These are phyloP conservation scores for Penicillium simplicissimum DNA, from an alignment of 495 filamentous ascomycete genomes.

Conservation along the genomic window DNA sequence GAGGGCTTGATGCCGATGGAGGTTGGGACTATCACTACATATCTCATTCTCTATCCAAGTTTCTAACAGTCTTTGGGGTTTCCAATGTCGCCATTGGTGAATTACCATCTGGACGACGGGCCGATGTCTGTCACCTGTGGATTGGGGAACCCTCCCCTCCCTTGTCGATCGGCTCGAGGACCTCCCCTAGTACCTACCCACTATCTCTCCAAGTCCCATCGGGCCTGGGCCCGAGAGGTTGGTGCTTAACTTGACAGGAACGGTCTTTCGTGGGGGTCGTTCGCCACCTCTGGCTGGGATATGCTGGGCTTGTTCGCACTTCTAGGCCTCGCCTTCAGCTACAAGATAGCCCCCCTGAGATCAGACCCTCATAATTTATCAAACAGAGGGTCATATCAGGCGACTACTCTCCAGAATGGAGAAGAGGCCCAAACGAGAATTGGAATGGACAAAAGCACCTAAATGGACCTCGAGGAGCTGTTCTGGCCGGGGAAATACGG, in stretches of 20 bases:
- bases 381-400: background rate
- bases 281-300: background rate
- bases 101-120: background rate
- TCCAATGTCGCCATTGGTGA: background rate
- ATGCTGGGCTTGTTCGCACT: background rate
- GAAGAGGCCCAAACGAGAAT: background rate
- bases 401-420: background rate
- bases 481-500: constrained; percentile 13
- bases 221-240: background rate
- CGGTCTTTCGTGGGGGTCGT: constrained; percentile 1
- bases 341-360: constrained; percentile 25
- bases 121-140: background rate
- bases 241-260: background rate
- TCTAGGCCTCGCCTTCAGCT: constrained; percentile 9
- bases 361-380: constrained; percentile 24
- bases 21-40: background rate
- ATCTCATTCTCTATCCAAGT: background rate
- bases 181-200: background rate
- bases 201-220: background rate
- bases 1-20: background rate
- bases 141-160: background rate
- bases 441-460: constrained; percentile 14
- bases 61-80: background rate
- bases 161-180: constrained; percentile 1
- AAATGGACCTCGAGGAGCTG: background rate